Base-by-base conservation (phyloP, 495 filamentous ascomycete species). In the Tuber umbilicatum region DNA sequence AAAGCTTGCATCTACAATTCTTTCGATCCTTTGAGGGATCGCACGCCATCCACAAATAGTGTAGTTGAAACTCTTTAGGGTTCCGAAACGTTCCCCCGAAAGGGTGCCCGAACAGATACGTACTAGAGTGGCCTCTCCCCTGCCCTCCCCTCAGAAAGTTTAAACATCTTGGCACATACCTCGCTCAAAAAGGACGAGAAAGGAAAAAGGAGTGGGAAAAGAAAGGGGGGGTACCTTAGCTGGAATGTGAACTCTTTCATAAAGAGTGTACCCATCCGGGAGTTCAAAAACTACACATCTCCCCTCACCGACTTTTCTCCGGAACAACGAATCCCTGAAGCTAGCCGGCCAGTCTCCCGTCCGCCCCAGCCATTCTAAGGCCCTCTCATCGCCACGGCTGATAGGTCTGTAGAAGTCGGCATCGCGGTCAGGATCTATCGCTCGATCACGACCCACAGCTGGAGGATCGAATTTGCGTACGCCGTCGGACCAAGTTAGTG, bases 61-160 rank as follows among this genome's bases (percentile, higher is more conserved):
- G 89, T 12, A 85, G 86, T 70, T 88, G 87, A 83, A 90, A 90
- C 55, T 90, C 88, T 17, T 81, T 83, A 0, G 88, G 87, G 71
- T 86, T 89, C 69, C 88, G 79, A 76, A 86, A 90, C 5, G 87
- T 84, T 82, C 88, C 88, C 2, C 87, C 88, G 21, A 80, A 71
- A 0, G 88, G 88, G 74, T 90, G 86, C 19, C 89, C 89, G 75
- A 89, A 90, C 3, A 90, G 84, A 78, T 89, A 89, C 14, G 85
- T 86, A 81, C 90, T 35, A 7, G 27, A 2, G 2, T 35, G 27
- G 1, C 27, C 12, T 64, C 27, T 17, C 12, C 27, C 14, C 55
- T 35, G 19, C 2, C 27, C 14, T 35, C 27, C 55, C n/a, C n/a
- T 31, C 27, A 31, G n/a, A n/a, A 35, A 17, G 10, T 60, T 60